Percentiles rank a stretch among this genome's conserved stretches.
Evolutionary conservation across 352 stramenopile genomes (phyloP).

Genomic region (Pythium guiyangense): DNA sequence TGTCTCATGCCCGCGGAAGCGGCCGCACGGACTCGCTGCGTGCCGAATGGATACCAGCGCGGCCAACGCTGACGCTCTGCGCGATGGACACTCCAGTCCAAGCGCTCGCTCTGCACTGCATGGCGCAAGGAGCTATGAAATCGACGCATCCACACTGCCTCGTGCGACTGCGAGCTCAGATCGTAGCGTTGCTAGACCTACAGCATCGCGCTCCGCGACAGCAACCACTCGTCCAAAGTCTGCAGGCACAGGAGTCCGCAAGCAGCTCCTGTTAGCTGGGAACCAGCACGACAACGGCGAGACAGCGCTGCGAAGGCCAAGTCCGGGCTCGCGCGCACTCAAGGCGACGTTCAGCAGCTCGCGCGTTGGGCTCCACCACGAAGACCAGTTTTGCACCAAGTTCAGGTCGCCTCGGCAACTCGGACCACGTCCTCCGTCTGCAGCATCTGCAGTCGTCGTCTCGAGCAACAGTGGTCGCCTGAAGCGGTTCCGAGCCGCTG

Average conservation of each 20-base stretch:
- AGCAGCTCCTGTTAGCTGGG: not conserved
- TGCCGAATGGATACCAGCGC: too few species aligned
- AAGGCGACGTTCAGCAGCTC: constrained; percentile 8
- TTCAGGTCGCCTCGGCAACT: constrained; percentile 9
- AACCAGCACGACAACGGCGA: not conserved
- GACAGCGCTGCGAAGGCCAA: not conserved
- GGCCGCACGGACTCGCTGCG: too few species aligned
- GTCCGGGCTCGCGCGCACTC: not conserved
- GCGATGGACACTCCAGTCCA: too few species aligned
- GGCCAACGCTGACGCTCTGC: too few species aligned
- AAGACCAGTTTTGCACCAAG: constrained; percentile 11
- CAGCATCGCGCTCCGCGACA: not conserved
- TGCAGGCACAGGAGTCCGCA: not conserved
- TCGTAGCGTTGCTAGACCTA: not conserved
- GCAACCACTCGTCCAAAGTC: constrained; percentile 5
- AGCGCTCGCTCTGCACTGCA: too few species aligned
- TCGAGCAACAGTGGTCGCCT: constrained; percentile 1
- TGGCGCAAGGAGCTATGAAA: not conserved
- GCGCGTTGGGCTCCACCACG: constrained; percentile 2
- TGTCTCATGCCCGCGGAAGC: too few species aligned
- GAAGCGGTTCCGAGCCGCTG: not conserved
- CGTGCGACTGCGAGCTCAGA: not conserved
- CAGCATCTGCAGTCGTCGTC: not conserved
- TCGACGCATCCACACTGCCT: not conserved
- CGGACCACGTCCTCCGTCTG: constrained; percentile 4